A percentile compares a stretch with the other conserved stretches of the same genome.
phyloP scores from a whole-genome alignment of 2,329 filamentous ascomycete genomes.

The Fonsecaea erecta region DNA sequence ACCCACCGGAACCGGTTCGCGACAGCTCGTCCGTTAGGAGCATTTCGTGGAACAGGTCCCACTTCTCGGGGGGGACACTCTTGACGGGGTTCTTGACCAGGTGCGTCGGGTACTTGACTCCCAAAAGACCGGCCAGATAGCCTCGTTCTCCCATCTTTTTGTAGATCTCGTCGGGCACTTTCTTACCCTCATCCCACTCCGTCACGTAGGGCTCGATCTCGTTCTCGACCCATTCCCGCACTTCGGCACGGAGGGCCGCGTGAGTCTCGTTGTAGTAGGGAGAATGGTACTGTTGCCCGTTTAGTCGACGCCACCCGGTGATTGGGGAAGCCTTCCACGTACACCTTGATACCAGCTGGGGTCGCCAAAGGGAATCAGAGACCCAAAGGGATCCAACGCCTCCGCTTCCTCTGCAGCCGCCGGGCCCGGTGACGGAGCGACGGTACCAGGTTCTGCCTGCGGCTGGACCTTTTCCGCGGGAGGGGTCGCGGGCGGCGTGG shows the following conservation, averaged over 20 bases:
- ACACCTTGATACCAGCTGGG: slow-evolving; percentile 94
- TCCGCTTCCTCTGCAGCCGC: slow-evolving; percentile 61
- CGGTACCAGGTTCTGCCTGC: slow-evolving; percentile 62
- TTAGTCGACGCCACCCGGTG: slow-evolving; percentile 6
- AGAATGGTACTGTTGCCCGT: slow-evolving; percentile 79
- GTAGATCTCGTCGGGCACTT: slow-evolving; percentile 86
- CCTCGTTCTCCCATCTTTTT: slow-evolving; percentile 92
- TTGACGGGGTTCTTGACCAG: slow-evolving; percentile 73
- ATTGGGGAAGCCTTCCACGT: slow-evolving; percentile 47
- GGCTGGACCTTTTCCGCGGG: slow-evolving; percentile 59
- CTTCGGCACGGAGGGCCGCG: slow-evolving; percentile 84
- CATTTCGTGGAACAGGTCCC: slow-evolving; percentile 99
- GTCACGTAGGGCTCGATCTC: slow-evolving; percentile 89
- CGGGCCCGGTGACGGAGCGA: slow-evolving; percentile 51
- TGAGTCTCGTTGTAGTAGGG: slow-evolving; percentile 97
- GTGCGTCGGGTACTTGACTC: slow-evolving; percentile 74
- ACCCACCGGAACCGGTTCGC: slow-evolving; percentile 83
- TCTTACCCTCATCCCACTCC: slow-evolving; percentile 96
- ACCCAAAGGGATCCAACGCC: slow-evolving; percentile 81
- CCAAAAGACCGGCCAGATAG: slow-evolving; percentile 88
- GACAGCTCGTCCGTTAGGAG: slow-evolving; percentile 93
- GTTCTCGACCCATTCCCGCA: slow-evolving; percentile 87
- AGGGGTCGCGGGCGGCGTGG: slow-evolving; percentile 54
- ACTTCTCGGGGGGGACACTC: slow-evolving; percentile 82
- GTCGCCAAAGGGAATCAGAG: slow-evolving; percentile 87